These are phyloP conservation scores for Phytophthora hybrid DNA, from an alignment of 352 stramenopile genomes.

Conservation along the genomic window DNA sequence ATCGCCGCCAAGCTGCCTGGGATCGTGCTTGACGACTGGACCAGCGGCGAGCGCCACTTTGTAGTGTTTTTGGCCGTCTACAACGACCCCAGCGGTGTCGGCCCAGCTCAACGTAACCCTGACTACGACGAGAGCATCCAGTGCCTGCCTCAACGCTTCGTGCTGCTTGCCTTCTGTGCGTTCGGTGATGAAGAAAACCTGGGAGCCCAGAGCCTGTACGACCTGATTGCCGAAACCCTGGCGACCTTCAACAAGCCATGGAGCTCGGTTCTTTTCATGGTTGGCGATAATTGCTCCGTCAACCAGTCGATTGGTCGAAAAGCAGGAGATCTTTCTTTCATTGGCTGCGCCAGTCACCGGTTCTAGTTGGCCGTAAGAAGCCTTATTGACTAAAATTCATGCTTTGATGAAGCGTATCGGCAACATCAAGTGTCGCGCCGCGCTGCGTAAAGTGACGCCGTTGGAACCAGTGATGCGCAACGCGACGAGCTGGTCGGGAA, in stretches of 20 bases:
- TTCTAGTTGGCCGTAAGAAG: slow-evolving; percentile 3
- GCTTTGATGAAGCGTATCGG: slow-evolving; percentile 1
- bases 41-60: slow-evolving; percentile 1
- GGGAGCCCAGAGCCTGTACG: neutral
- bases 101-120: neutral
- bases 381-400: neutral
- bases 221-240: neutral
- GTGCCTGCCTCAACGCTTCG: neutral
- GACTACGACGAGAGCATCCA: slow-evolving; percentile 5
- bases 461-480: slow-evolving; percentile 1
- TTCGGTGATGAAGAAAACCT: neutral
- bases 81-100: neutral
- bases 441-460: neutral
- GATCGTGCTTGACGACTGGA: neutral
- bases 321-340: neutral
- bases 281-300: slow-evolving; percentile 15
- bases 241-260: neutral
- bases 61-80: neutral
- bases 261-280: neutral
- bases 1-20: slow-evolving; percentile 6
- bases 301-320: neutral
- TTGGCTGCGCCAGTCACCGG: slow-evolving; percentile 13
- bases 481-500: slow-evolving; percentile 1
- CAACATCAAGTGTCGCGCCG: neutral
- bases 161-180: neutral